A percentile compares a stretch with the other conserved stretches of the same genome.
phyloP scores from a whole-genome alignment of 1,284 basidiomycete genomes.

The Trametes versicolor region DNA sequence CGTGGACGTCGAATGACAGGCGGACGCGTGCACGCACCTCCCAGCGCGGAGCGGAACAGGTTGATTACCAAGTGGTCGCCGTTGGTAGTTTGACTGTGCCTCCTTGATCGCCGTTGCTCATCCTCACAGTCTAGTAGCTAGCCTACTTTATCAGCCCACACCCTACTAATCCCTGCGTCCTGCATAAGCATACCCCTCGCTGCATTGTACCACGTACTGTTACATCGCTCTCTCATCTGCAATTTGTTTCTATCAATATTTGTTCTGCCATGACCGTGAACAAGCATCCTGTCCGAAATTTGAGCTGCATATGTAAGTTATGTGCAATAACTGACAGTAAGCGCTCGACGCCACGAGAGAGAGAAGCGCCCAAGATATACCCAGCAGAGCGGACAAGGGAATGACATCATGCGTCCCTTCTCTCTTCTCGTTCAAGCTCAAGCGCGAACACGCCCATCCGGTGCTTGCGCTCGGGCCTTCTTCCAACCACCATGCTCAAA shows the following conservation, averaged over 20 bases:
- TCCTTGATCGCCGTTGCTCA: constrained; percentile 36
- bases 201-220: constrained; percentile 33
- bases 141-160: constrained; percentile 23
- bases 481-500: constrained; percentile 6
- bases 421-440: constrained; percentile 22
- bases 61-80: constrained; percentile 34
- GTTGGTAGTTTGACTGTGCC: constrained; percentile 36
- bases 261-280: neutral
- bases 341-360: constrained; percentile 5
- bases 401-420: constrained; percentile 31
- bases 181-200: constrained; percentile 27
- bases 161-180: constrained; percentile 29
- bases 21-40: constrained; percentile 5
- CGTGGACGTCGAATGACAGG: constrained; percentile 25
- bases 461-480: constrained; percentile 12
- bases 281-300: neutral
- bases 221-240: constrained; percentile 17
- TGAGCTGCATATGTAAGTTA: too few relatives aligned
- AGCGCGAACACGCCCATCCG: constrained; percentile 10
- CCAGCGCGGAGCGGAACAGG: constrained; percentile 34
- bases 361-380: constrained; percentile 7
- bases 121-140: constrained; percentile 37
- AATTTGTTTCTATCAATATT: neutral
- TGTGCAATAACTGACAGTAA: too few relatives aligned
- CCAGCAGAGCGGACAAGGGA: neutral